Base-by-base conservation (phyloP, 2,329 filamentous ascomycete genomes). In the Aspergillus ochraceus region DNA sequence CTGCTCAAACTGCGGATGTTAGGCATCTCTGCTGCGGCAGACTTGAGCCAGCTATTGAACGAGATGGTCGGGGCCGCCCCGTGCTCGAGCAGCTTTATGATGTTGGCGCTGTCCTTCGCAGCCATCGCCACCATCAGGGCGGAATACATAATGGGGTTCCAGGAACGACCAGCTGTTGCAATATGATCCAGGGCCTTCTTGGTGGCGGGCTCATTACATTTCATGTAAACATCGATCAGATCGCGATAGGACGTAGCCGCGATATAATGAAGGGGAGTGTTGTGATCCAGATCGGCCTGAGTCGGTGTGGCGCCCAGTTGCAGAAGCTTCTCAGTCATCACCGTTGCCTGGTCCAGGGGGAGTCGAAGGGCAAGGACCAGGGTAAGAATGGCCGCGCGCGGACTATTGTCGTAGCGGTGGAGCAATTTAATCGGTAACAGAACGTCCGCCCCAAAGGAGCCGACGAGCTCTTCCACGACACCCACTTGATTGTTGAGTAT, bases 371-470 rank as follows among this genome's bases (percentile, higher is more conserved):
- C 85, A n/a, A 96, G 80, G 0, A 86, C 83, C 8, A 94, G 76
- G 0, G 88, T 89, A 52, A 95, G 78, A 49, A 94, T 87, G 0
- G 88, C 89, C 0, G 78, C 83, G 29, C 79, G 77, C 2, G 84
- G 81, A 3, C 76, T 77, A 52, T 81, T 81, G 58, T 83, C 57
- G 26, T 67, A 60, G 4, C 68, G 57, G 22, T 71, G 68, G 10
- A 84, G 69, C 26, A 89, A 81, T 73, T 93, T 93, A 70, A 95
- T 81, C 0, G 91, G 91, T 22, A 92, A 79, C 17, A 93, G 79
- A 0, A 89, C 82, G 72, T 96, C 91, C 4, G 91, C 90, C 8
- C 90, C 92, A 68, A 91, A 95, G 0, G 83, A 83, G 49, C 87
- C 80, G 55, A 90, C 89, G 6, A 96, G 83, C 24, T 86, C 74